phyloP scores from a whole-genome alignment of 768 basidiomycete species.

The Suillus alpinus region DNA sequence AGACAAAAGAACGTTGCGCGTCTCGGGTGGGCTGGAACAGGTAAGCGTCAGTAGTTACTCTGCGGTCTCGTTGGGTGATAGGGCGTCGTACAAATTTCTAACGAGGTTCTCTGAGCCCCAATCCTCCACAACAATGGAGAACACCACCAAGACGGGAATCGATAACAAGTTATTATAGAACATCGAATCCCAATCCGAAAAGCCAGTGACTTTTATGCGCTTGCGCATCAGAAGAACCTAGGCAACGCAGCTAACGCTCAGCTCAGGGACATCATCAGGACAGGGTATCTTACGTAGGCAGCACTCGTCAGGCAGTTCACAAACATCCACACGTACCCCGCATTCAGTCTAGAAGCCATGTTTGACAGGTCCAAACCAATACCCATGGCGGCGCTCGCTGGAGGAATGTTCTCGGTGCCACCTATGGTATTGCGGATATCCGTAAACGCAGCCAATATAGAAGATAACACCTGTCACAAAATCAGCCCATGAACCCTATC shows the following conservation, averaged over 20 bases:
- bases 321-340: constrained; percentile 97
- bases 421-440: constrained; percentile 55
- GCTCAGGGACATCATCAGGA: background rate
- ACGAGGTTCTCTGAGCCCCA: constrained; percentile 79
- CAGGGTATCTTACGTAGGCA: constrained; percentile 64
- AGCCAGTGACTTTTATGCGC: constrained; percentile 90
- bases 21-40: constrained; percentile 69
- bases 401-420: constrained; percentile 23
- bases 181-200: constrained; percentile 99
- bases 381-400: constrained; percentile 25
- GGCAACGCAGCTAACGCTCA: constrained; percentile 5
- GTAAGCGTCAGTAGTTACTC: constrained; percentile 4
- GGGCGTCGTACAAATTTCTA: constrained; percentile 80
- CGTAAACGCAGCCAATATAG: constrained; percentile 94
- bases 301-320: constrained; percentile 89
- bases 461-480: constrained; percentile 73
- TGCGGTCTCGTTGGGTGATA: background rate
- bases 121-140: constrained; percentile 83
- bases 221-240: constrained; percentile 96
- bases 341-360: constrained; percentile 55
- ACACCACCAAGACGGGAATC: constrained; percentile 83
- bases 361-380: constrained; percentile 36
- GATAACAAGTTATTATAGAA: constrained; percentile 97
- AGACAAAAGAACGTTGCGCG: constrained; percentile 72
- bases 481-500: background rate